Evolutionary conservation across 2,329 filamentous ascomycete species (phyloP), one percentile per base, ranked within the genome.

Genomic region (Ophiostoma quercus): DNA sequence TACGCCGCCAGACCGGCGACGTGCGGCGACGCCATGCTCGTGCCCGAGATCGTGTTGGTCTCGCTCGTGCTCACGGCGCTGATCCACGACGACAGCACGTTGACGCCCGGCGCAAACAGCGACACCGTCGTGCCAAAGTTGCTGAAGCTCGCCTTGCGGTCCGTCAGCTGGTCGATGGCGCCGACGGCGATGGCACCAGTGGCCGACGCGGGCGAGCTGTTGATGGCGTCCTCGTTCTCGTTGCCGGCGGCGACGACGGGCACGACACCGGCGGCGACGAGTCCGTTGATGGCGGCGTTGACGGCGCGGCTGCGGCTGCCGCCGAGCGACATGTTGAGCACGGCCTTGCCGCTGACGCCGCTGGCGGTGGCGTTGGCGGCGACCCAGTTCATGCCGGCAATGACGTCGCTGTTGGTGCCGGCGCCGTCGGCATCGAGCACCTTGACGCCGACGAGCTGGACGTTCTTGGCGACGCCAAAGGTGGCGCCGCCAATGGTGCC

Each of bases 271-370:
- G 82, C 82, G 2, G 79, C 77, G 73, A 80, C 79, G 63, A 87
- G 76, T 54, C 78, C 79, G 74, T 84, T 77, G 71, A 75, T 83
- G 74, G 85, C 85, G n/a, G 79, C 76, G 80, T 88, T 88, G 76
- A 87, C 76, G 32, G 84, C 82, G 1, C 74, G 71, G 8, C 84
- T 87, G 60, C 73, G 75, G 70, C 78, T 76, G 37, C 85, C 85
- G 71, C 85, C 85, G 25, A 88, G 81, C 3, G 86, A 88, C 85
- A 88, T 86, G 81, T 88, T 88, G 82, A 88, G 84, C 74, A 88
- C 83, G 70, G 84, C 81, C 75, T 84, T 86, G 75, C 84, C 84
- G n/a, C 72, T 71, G 43, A 82, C 76, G 29, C 79, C 79, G 72
- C 78, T 79, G 47, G 76, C 69, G 60, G 76, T 73, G 57, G 79